Percentiles rank a stretch among this genome's conserved stretches.
Evolutionary conservation across 345 rosid genomes (phyloP).

Genomic region (Brassica rapa): DNA sequence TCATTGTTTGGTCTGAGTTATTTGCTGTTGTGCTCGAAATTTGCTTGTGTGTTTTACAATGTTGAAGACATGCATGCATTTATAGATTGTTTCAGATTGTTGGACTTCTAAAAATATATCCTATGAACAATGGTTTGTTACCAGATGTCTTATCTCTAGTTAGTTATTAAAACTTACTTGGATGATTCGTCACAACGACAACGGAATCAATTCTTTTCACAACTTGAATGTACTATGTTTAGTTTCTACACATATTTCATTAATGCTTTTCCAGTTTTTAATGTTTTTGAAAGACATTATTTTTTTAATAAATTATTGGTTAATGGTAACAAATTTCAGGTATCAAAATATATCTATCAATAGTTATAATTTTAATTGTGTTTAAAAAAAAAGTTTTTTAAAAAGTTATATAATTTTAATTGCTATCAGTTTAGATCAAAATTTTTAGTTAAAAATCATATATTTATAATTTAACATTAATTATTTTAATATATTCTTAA

Average conservation of each 20-base stretch:
- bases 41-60: slow-evolving; percentile 1
- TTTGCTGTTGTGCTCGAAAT: neutral
- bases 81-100: neutral
- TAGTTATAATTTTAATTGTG: too few species aligned
- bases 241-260: neutral
- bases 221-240: slow-evolving; percentile 13
- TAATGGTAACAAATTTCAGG: neutral
- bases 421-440: neutral
- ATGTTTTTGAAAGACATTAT: neutral
- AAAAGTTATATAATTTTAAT: neutral
- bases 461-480: too few species aligned
- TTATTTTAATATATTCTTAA: too few species aligned
- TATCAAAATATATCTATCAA: neutral
- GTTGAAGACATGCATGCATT: neutral
- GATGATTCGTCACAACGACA: neutral
- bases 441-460: neutral
- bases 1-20: slow-evolving; percentile 3
- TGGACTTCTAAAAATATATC: slow-evolving; percentile 16
- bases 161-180: neutral
- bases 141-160: neutral
- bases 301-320: neutral
- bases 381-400: too few species aligned
- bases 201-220: slow-evolving; percentile 1
- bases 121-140: neutral
- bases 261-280: neutral